Evolutionary conservation across 208 protist species (phyloP), one percentile per base, ranked within the genome.

Genomic region (Herpetomonas tarakana): DNA sequence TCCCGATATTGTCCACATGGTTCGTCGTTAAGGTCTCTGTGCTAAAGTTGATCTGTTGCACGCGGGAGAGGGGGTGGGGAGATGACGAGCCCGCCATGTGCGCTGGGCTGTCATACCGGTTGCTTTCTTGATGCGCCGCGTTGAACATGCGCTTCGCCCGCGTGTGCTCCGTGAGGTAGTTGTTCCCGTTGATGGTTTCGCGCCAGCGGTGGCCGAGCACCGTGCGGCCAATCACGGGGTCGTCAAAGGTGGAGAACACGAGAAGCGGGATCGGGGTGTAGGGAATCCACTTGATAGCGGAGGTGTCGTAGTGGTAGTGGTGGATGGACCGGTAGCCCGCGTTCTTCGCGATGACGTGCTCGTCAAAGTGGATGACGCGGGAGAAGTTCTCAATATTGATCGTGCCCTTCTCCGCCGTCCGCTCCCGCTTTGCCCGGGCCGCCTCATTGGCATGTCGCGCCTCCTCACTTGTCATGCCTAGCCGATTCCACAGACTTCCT

Each of bases 221-320:
- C 21, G 72, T 50, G 11, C 52, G 66, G 2, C 76, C 78, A 52
- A 76, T 71, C 49, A 90, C 68, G 1, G 83, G 83, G 47, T 90
- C 83, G 60, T 86, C 71, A 1, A 64, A 59, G 27, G 69, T 50
- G 28, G 75, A 68, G 11, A 83, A 25, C 18, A 71, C 71, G 25
- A 83, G 56, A 16, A 74, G 12, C n/a, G 78, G 83, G 11, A 84
- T 60, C 2, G 66, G 62, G 2, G 69, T 28, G 53, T 77, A 77
- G 16, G 58, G 66, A 35, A 89, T 54, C 67, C 74, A 84, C 47
- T 64, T 65, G 50, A 81, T 65, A 19, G 68, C 65, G 11, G 59
- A 70, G 16, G 71, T 65, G 44, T 75, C 76, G 19, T 64, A 27
- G 65, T 90, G 67, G 59, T 86, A 90, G 53, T 86, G 65, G 41